Evolutionary conservation across 805 yeast genomes (phyloP), one percentile per base, ranked within the genome.

Genomic region (Alloascoidea africana): DNA sequence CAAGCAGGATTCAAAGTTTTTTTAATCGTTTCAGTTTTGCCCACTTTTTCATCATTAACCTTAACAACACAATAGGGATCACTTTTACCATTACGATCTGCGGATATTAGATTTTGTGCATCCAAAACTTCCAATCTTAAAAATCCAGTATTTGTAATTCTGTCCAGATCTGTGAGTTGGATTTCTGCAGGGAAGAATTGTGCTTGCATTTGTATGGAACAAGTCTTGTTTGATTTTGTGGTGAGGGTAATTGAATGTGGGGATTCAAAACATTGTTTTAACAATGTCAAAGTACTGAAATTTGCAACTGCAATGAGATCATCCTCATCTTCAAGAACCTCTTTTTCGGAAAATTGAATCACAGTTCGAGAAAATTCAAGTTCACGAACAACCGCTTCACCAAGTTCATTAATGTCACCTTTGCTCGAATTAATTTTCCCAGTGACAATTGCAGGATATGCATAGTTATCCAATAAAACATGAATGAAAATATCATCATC

Each of bases 11-110:
- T 68, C 50, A 82, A 60, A 0, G 86, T 77, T 60, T 72, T 80
- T 62, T 79, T 82, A 42, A 69, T 62, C 32, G 75, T 74, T 54
- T 77, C 77, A 27, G 87, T 68, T 56, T 77, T 78, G 56, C 55
- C 68, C 45, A 74, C 59, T 5, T 55, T 47, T 39, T 66, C 66
- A 18, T 72, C 71, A 53, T 80, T 72, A 47, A 81, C 49, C 49
- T 63, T 74, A 35, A 77, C 62, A 50, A 71, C 68, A 41, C 75
- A 64, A 50, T 69, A 81, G 42, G 94, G 94, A 58, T 82, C 94
- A 3, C 89, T 79, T 52, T 75, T 77, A 39, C 93, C 93, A 48
- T 78, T 82, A 11, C 77, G 62, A 56, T 82, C 94, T 16, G 77
- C 80, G 14, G 86, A 60, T 17, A 73, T 66, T 43, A 82, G 61